These are phyloP conservation scores for Inga leiocalycina DNA, from an alignment of 306 rosid species.

Conservation along the genomic window DNA sequence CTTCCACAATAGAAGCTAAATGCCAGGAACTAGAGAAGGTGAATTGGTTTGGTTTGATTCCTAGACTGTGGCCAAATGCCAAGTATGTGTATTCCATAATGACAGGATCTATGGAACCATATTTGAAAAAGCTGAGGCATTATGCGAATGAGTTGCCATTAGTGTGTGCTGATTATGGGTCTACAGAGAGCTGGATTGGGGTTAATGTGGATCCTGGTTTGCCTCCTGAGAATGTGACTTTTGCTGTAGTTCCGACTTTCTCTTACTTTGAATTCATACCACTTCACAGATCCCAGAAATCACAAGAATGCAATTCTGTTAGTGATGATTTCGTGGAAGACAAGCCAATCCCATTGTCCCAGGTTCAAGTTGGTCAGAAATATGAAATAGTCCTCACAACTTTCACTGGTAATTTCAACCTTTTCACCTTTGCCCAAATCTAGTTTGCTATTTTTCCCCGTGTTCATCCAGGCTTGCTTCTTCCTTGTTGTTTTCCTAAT, in stretches of 20 bases:
- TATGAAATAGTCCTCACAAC: slow-evolving; percentile 93
- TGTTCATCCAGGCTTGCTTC: background rate
- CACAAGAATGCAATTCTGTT: slow-evolving; percentile 27
- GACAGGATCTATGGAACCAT: slow-evolving; percentile 95
- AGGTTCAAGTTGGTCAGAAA: slow-evolving; percentile 70
- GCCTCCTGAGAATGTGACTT: slow-evolving; percentile 78
- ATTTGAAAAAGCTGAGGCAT: slow-evolving; percentile 68
- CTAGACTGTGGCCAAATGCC: slow-evolving; percentile 79
- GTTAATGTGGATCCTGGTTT: slow-evolving; percentile 77
- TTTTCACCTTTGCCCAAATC: background rate
- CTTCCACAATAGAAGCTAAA: slow-evolving; percentile 43
- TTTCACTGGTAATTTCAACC: slow-evolving; percentile 62
- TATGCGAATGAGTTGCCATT: slow-evolving; percentile 75
- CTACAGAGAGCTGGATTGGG: slow-evolving; percentile 99
- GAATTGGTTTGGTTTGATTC: slow-evolving; percentile 79
- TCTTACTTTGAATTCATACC: slow-evolving; percentile 95
- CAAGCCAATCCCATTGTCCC: slow-evolving; percentile 74
- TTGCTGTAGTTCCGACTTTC: slow-evolving; percentile 83
- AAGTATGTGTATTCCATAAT: slow-evolving; percentile 86
- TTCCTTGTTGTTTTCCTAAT: background rate
- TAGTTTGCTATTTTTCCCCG: background rate
- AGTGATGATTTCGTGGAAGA: slow-evolving; percentile 77
- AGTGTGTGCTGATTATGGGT: slow-evolving; percentile 92
- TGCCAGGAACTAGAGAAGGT: slow-evolving; percentile 53
- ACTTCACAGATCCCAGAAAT: slow-evolving; percentile 47